Base-by-base conservation (phyloP, 2,329 filamentous ascomycete species). In the Monosporascus cannonballus region DNA sequence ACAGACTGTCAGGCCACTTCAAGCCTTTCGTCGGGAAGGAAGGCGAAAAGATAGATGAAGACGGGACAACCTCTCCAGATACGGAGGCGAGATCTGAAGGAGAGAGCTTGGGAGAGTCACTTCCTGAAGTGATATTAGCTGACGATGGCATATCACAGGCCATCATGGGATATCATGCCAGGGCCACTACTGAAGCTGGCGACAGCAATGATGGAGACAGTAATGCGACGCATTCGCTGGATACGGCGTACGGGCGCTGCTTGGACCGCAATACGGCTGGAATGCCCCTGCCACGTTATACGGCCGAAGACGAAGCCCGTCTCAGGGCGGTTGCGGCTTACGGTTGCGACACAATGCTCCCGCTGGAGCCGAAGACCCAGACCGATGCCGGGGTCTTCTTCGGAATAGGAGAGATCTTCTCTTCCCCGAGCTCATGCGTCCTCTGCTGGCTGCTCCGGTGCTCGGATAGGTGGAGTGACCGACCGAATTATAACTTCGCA, bases 1-100 rank as follows among this genome's bases (percentile, higher is more conserved):
- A 53, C 8, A 50, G 59, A 15, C 27, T 30, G 6, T 14, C 46
- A 6, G 51, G 52, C 5, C 20, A 44, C 41, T 59, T 51, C 9
- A 48, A 54, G 20, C 55, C 59, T 4, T 58, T 58, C 37, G 9
- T 14, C 30, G 1, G 30, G 30, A 34, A 34, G 11, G 30, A 14
- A 34, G 30, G 14, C 11, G 30, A 34, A 34, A 34, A 14, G 30
- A 11, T 34, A 34, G 30, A 14, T 34, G 11, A 14, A 34, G 30
- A 5, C 11, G 9, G 30, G 14, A 34, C 9, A 14, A 14, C 30
- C 30, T 34, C 30, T 34, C 30, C 14, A 34, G 30, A 34, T 34
- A 34, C 30, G 4, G 30, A 34, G 30, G 11, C 30, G 11, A 34
- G 30, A 14, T 14, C 9, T 34, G 30, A 34, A 14, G 11, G 9